Conservation (phyloP, 495 filamentous ascomycete genomes). For the Podospora australis region DNA sequence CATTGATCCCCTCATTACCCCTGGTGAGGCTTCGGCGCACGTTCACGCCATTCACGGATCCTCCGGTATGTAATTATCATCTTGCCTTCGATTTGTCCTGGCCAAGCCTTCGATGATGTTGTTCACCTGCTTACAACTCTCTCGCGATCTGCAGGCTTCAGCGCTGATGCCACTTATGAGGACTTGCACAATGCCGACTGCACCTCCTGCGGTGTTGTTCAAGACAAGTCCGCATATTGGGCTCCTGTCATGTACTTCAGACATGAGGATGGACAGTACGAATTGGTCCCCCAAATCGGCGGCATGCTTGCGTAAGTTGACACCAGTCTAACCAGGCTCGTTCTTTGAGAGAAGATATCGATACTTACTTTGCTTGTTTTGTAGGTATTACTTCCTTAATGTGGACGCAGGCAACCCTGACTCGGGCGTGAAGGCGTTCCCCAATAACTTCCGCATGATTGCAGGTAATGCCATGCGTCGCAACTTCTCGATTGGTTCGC, state of each 20-base stretch:
- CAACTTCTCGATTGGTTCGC: constrained; percentile 57
- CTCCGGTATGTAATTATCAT: constrained; percentile 45
- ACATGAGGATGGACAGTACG: constrained; percentile 36
- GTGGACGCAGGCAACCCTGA: constrained; percentile 42
- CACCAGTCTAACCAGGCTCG: background rate
- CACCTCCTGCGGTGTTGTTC: constrained; percentile 55
- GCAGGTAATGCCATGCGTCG: constrained; percentile 65
- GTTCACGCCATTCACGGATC: constrained; percentile 72
- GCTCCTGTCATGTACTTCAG: constrained; percentile 59
- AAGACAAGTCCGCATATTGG: constrained; percentile 69
- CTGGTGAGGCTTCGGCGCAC: constrained; percentile 54
- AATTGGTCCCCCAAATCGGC: constrained; percentile 48
- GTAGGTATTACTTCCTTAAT: constrained; percentile 69
- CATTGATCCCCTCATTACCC: constrained; percentile 64
- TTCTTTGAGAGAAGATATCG: too few species aligned
- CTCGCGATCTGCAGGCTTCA: constrained; percentile 39
- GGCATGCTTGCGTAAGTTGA: constrained; percentile 54
- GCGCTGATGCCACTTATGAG: constrained; percentile 35
- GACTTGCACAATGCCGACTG: constrained; percentile 50
- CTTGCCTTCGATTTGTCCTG: too few species aligned
- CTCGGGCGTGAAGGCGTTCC: constrained; percentile 60
- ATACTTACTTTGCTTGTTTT: background rate
- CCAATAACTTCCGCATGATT: constrained; percentile 74
- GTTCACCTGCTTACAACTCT: background rate
- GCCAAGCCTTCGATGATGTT: background rate